Evolutionary conservation across 352 stramenopile species (phyloP).

Genomic region (Globisporangium lucens): DNA sequence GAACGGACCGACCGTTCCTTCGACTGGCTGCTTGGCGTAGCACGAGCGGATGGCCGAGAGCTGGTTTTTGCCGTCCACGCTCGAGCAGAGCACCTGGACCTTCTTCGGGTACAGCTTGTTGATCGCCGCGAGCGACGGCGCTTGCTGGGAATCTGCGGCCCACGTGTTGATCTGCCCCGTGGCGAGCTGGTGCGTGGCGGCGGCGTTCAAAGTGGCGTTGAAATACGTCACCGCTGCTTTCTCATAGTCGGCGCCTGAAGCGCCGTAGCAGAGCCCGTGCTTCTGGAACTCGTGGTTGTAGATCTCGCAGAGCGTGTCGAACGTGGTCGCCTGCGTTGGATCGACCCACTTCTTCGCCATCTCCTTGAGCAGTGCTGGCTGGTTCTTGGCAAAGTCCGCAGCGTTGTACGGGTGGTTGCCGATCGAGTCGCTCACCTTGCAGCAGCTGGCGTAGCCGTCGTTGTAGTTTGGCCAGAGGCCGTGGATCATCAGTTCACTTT

Average conservation of each 20-base stretch:
- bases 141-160: slow-evolving; percentile 4
- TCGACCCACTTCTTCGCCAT: slow-evolving; percentile 61
- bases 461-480: slow-evolving; percentile 72
- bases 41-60: slow-evolving; percentile 18
- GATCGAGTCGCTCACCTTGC: slow-evolving; percentile 49
- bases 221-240: slow-evolving; percentile 13
- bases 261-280: slow-evolving; percentile 78
- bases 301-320: slow-evolving; percentile 57
- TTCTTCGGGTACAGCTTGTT: slow-evolving; percentile 17
- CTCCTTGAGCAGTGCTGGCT: slow-evolving; percentile 40
- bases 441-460: slow-evolving; percentile 61
- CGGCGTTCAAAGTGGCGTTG: slow-evolving; percentile 12
- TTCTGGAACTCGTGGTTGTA: slow-evolving; percentile 90
- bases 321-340: slow-evolving; percentile 11
- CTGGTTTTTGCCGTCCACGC: slow-evolving; percentile 17
- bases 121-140: slow-evolving; percentile 5
- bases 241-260: slow-evolving; percentile 15
- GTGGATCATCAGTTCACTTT: slow-evolving; percentile 63
- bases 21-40: slow-evolving; percentile 26
- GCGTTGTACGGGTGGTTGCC: slow-evolving; percentile 58
- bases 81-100: slow-evolving; percentile 19
- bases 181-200: not conserved
- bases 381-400: slow-evolving; percentile 38
- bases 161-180: slow-evolving; percentile 18
- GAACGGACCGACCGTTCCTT: slow-evolving; percentile 34